phyloP scores from a whole-genome alignment of 345 rosid genomes.

The Dipteronia sinensis region DNA sequence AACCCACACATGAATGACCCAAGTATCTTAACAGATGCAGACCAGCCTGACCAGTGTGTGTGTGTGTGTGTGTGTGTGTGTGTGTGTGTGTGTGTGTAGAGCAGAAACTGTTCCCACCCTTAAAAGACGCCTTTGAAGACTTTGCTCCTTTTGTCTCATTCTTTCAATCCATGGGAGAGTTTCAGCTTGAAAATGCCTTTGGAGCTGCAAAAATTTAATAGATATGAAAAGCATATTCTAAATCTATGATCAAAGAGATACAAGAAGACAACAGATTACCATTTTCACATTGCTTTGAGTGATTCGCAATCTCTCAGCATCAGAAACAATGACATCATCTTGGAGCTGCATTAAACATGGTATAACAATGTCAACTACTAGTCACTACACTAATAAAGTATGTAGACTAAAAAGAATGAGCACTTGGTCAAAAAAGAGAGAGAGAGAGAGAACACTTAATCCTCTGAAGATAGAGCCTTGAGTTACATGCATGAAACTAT shows the following conservation, averaged over 20 bases:
- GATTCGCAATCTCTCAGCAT: constrained; percentile 84
- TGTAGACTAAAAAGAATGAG: neutral
- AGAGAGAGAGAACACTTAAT: neutral
- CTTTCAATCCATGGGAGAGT: constrained; percentile 88
- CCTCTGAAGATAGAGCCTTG: neutral
- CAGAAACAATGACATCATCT: constrained; percentile 77
- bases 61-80: too few relatives aligned
- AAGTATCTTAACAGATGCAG: neutral
- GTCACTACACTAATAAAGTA: constrained; percentile 3
- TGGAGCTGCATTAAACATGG: constrained; percentile 55
- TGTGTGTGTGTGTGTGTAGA: neutral
- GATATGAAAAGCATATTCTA: constrained; percentile 23
- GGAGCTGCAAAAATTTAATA: constrained; percentile 60
- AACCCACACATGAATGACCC: neutral
- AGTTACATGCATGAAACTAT: neutral
- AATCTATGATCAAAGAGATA: constrained; percentile 5
- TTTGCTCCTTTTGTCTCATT: constrained; percentile 90
- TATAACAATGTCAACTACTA: constrained; percentile 4
- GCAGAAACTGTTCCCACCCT: constrained; percentile 51
- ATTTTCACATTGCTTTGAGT: constrained; percentile 91
- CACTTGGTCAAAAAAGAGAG: too few relatives aligned
- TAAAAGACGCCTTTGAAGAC: constrained; percentile 90
- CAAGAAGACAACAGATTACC: constrained; percentile 41
- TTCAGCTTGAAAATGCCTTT: constrained; percentile 96
- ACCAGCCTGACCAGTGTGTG: neutral